Conservation (phyloP, 2,329 filamentous ascomycete species). For the Calonectria naviculata region DNA sequence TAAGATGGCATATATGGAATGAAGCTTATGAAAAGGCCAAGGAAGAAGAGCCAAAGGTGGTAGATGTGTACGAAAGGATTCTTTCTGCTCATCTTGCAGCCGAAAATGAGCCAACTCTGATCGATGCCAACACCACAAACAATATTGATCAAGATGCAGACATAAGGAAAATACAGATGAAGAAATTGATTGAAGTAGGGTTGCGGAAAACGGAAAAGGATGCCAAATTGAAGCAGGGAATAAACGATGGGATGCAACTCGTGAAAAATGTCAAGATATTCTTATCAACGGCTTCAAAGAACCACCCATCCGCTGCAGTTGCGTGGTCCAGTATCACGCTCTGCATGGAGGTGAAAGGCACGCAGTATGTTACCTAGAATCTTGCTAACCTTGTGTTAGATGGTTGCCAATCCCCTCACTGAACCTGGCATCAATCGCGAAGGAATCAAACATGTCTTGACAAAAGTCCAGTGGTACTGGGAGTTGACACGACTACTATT, state of each 20-base stretch:
- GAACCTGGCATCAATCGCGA: constrained; percentile 8
- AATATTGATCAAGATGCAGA: constrained; percentile 1
- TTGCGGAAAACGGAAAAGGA: neutral
- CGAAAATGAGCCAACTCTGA: neutral
- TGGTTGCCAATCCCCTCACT: neutral
- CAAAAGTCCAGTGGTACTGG: constrained; percentile 13
- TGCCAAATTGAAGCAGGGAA: neutral
- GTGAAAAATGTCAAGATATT: constrained; percentile 5
- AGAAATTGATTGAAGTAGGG: neutral
- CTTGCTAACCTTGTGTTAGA: neutral
- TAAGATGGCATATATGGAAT: neutral
- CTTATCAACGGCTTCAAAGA: neutral
- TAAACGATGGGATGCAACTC: neutral
- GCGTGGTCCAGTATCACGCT: constrained; percentile 2
- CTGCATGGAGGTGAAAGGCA: constrained; percentile 5
- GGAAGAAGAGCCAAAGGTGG: neutral
- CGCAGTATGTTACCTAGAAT: neutral
- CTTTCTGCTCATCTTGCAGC: neutral
- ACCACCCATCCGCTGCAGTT: constrained; percentile 1
- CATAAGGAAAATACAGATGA: constrained; percentile 1
- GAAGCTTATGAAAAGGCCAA: neutral
- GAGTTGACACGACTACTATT: neutral
- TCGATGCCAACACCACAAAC: neutral
- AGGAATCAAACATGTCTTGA: constrained; percentile 3
- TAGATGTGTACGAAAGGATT: constrained; percentile 25